Conservation (phyloP, 2,329 filamentous ascomycete genomes). For the Ceratocystis alfenasii region DNA sequence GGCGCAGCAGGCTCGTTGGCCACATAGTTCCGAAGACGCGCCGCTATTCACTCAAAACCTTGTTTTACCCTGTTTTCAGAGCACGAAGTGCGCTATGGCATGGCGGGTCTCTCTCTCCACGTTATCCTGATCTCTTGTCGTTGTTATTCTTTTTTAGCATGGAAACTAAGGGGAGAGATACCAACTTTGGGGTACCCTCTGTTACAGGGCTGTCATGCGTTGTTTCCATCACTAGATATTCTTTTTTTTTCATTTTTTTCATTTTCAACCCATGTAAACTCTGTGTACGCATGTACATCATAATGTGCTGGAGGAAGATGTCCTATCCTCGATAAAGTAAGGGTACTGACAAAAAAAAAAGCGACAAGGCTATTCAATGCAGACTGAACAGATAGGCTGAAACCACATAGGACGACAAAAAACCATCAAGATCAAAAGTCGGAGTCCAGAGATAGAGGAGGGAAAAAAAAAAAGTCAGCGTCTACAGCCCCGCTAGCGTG, state of each 20-base stretch:
- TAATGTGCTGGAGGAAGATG: not conserved
- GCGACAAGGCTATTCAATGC: too few relatives aligned
- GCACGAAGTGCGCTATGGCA: not conserved
- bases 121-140: too few relatives aligned
- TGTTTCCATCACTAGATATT: too few relatives aligned
- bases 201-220: too few relatives aligned
- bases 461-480: not conserved
- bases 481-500: not conserved
- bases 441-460: not conserved
- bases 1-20: not conserved
- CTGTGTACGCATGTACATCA: not conserved
- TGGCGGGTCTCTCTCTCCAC: not conserved
- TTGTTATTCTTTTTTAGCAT: too few relatives aligned
- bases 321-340: not conserved
- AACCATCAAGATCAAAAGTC: not conserved
- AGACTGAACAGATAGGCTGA: too few relatives aligned
- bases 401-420: not conserved
- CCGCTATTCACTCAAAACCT: not conserved
- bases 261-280: not conserved
- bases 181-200: too few relatives aligned
- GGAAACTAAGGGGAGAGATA: too few relatives aligned
- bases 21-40: not conserved
- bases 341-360: too few relatives aligned
- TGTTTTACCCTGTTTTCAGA: too few relatives aligned
- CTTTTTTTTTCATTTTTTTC: not conserved